Evolutionary conservation across 352 stramenopile species (phyloP).

Genomic region (Thalassiosira exigua): DNA sequence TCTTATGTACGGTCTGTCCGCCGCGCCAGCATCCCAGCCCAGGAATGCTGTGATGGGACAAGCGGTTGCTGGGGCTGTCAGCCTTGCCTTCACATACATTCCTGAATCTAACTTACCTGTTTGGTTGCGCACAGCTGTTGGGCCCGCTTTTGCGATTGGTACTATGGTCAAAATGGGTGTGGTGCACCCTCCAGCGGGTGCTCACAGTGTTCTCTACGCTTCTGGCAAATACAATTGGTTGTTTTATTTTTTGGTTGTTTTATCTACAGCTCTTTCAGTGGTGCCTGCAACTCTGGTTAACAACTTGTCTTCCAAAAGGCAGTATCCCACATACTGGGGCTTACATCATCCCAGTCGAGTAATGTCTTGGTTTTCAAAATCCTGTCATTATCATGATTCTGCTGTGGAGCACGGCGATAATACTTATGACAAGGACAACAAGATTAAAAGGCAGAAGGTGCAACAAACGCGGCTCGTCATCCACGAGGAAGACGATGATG

Average conservation of each 20-base stretch:
- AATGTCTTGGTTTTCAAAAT: too few relatives aligned
- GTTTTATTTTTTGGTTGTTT: not conserved
- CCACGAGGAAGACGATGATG: too few relatives aligned
- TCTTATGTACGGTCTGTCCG: constrained; percentile 54
- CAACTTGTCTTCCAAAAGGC: not conserved
- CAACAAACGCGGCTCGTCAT: too few relatives aligned
- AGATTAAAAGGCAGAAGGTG: too few relatives aligned
- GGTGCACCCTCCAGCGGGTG: constrained; percentile 63
- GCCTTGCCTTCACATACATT: not conserved
- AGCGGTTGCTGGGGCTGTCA: constrained; percentile 21
- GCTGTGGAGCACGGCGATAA: too few relatives aligned
- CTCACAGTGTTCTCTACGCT: not conserved
- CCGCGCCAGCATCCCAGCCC: constrained; percentile 64
- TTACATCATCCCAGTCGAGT: not conserved
- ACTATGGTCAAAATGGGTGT: constrained; percentile 55
- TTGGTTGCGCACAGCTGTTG: constrained; percentile 22
- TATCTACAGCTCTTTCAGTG: not conserved
- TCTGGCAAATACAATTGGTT: not conserved
- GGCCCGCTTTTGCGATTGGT: constrained; percentile 35
- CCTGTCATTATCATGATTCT: too few relatives aligned
- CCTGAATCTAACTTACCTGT: constrained; percentile 1
- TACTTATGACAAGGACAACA: too few relatives aligned
- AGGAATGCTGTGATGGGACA: constrained; percentile 58
- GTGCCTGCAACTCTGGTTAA: not conserved
- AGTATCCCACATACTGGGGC: not conserved